Conservation (phyloP, 2,329 filamentous ascomycete genomes). For the Ambrosiella beaveri region DNA sequence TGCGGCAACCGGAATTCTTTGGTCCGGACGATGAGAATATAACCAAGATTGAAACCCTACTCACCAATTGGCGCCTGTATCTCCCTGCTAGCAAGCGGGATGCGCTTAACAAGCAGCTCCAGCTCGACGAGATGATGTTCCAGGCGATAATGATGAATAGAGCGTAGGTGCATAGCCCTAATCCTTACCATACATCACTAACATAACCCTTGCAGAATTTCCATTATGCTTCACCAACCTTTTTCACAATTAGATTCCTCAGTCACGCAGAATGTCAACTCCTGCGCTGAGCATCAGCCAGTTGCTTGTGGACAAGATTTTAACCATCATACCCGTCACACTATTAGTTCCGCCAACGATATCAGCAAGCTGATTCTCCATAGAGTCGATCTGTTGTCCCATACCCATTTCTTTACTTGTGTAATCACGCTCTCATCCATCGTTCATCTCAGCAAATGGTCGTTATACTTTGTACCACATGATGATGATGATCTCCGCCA, state of each 20-base stretch:
- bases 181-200: background rate
- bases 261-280: constrained; percentile 39
- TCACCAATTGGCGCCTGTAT: constrained; percentile 63
- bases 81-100: constrained; percentile 56
- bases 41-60: constrained; percentile 31
- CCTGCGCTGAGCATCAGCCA: constrained; percentile 44
- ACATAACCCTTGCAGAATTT: constrained; percentile 25
- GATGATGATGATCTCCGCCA: constrained; percentile 53
- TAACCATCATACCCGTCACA: constrained; percentile 61
- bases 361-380: constrained; percentile 61
- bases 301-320: constrained; percentile 33
- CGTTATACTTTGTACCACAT: constrained; percentile 39
- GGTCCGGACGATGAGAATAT: constrained; percentile 37
- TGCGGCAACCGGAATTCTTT: constrained; percentile 36
- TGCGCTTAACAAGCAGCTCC: constrained; percentile 49
- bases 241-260: constrained; percentile 56
- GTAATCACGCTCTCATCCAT: constrained; percentile 63
- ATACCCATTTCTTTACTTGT: constrained; percentile 74
- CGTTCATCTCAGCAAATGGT: constrained; percentile 69
- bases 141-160: constrained; percentile 68
- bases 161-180: constrained; percentile 24
- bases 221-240: constrained; percentile 65
- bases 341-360: constrained; percentile 59
- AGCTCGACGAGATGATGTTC: constrained; percentile 79
- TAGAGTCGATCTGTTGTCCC: constrained; percentile 50